Conservation (phyloP, 2,329 filamentous ascomycete genomes). For the Ophiostoma montium region DNA sequence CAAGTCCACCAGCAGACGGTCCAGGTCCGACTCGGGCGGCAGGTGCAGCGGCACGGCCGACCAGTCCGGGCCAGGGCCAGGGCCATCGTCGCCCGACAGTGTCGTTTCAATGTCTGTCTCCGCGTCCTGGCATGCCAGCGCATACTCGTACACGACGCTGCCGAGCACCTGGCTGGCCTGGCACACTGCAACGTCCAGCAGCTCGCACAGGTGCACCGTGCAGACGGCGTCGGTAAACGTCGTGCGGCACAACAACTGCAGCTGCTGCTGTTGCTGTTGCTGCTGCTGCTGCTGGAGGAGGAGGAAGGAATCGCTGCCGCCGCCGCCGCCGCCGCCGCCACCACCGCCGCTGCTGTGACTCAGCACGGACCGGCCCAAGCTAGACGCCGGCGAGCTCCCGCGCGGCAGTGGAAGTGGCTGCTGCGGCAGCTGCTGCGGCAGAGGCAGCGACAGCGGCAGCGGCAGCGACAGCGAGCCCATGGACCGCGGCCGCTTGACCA, state of each 20-base stretch:
- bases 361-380: background rate
- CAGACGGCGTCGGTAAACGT: background rate
- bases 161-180: conserved; percentile 8
- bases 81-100: background rate
- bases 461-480: background rate
- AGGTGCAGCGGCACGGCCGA: conserved; percentile 6
- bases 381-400: background rate
- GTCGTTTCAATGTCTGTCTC: background rate
- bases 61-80: background rate
- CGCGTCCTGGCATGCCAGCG: conserved; percentile 1
- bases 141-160: conserved; percentile 3
- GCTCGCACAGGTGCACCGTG: conserved; percentile 1
- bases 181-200: conserved; percentile 3
- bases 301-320: no score
- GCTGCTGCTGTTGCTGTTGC: no score
- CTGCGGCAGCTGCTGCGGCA: no score
- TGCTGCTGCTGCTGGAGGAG: no score
- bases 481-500: background rate
- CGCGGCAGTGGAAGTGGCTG: no score
- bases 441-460: background rate
- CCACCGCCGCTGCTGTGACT: background rate
- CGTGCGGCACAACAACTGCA: no score
- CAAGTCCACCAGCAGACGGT: conserved; percentile 3
- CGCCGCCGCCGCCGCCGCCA: no score
- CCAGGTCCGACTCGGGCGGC: conserved; percentile 2